Evolutionary conservation across 129 eudicot genomes (phyloP).

Genomic region (Escallonia rubra): DNA sequence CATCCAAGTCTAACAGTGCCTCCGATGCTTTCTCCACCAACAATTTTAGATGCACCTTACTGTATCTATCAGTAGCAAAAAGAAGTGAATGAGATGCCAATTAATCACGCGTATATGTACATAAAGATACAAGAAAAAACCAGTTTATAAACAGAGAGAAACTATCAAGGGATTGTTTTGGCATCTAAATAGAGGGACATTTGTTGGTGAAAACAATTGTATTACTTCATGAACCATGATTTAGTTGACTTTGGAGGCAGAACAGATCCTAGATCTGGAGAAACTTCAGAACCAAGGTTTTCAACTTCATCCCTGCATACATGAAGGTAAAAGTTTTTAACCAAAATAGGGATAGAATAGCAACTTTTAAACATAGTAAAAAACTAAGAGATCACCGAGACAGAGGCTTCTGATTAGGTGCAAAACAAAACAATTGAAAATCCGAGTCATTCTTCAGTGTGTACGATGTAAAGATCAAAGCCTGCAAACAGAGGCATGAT

Average conservation of each 20-base stretch:
- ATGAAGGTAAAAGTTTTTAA: background rate
- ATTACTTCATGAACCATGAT: constrained; percentile 92
- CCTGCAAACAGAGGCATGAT: constrained; percentile 48
- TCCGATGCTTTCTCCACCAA: constrained; percentile 55
- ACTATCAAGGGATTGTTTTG: background rate
- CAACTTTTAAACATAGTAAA: background rate
- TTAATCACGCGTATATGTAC: background rate
- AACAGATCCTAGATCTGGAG: constrained; percentile 57
- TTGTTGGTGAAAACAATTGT: background rate
- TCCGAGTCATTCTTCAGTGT: constrained; percentile 72
- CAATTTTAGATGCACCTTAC: constrained; percentile 59
- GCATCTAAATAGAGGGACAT: background rate
- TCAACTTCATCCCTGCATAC: constrained; percentile 64
- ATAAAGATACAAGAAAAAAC: background rate
- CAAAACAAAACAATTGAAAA: constrained; percentile 58
- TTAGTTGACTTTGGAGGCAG: constrained; percentile 71
- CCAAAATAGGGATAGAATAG: background rate
- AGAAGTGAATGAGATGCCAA: constrained; percentile 3
- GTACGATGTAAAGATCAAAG: constrained; percentile 72
- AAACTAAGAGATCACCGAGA: constrained; percentile 41
- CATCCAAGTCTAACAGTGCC: constrained; percentile 74
- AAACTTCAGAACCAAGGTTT: constrained; percentile 37
- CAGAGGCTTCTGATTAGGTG: constrained; percentile 54
- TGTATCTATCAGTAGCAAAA: constrained; percentile 48
- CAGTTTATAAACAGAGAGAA: background rate